phyloP scores from a whole-genome alignment of 2,329 filamentous ascomycete species.

The Botryotinia globosa region DNA sequence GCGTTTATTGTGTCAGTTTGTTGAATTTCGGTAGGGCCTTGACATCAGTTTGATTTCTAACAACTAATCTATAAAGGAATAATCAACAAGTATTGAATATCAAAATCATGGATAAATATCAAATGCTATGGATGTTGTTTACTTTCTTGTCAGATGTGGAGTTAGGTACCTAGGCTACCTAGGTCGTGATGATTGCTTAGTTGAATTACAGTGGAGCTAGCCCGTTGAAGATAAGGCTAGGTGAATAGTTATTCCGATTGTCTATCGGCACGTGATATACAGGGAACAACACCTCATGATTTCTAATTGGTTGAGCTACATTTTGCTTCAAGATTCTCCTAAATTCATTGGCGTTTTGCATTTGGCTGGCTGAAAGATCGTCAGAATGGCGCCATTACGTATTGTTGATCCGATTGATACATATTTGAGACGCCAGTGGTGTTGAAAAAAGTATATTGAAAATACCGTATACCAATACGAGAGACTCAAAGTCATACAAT shows the following conservation, averaged over 20 bases:
- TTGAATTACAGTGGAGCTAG: neutral
- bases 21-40: neutral
- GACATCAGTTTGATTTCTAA: neutral
- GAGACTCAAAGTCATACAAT: neutral
- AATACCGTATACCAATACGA: neutral
- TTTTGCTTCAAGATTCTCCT: neutral
- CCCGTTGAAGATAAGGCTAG: neutral
- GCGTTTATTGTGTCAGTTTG: neutral
- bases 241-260: neutral
- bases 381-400: neutral
- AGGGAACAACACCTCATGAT: neutral
- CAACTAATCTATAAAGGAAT: neutral
- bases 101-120: neutral
- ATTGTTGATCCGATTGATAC: neutral
- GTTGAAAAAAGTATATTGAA: neutral
- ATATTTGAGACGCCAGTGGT: neutral
- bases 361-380: neutral
- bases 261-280: neutral
- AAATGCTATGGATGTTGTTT: neutral
- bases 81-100: neutral
- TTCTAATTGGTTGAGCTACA: neutral
- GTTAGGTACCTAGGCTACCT: too few species aligned
- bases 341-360: neutral
- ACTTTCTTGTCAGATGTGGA: neutral
- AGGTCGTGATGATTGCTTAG: constrained; percentile 3